Evolutionary conservation across 495 filamentous ascomycete species (phyloP), one percentile per base, ranked within the genome.

Genomic region (Penicillium lagena): DNA sequence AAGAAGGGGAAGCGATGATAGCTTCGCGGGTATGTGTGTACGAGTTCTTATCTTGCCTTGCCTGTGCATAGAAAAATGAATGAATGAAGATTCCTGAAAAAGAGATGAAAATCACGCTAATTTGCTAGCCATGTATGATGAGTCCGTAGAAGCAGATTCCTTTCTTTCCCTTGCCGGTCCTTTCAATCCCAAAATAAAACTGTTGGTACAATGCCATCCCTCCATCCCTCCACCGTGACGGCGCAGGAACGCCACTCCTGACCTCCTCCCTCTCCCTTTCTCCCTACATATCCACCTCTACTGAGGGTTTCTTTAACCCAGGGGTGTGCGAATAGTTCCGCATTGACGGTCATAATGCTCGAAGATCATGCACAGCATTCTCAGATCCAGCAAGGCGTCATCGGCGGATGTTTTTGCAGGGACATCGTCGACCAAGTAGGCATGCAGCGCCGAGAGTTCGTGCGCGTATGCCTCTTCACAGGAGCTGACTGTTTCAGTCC

Each of bases 1-100:
- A 82, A 84, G 76, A 88, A 86, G 75, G 81, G 78, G 13, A 85
- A 83, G 66, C 82, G 82, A 67, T 81, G 64, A 64, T 56, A 4
- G 22, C 22, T 22, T 22, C 22, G 22, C 22, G 22, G 4, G 22
- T 6, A 22, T 22, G 22, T 22, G 22, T 22, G 22, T 22, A 22
- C 22, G 22, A 22, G 22, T 22, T 22, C 22, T 22, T 22, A 22
- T n/a, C 53, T 43, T 42, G 12, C 27, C 33, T 12, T 29, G 29
- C 22, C 9, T 48, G 35, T 43, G 35, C 36, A 43, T 43, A 22
- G 4, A 22, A 22, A 22, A 22, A 22, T 22, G 22, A 22, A 4
- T 22, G 22, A 22, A 22, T 22, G 22, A 22, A 22, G 22, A 22
- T 2, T 22, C 22, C 6, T 22, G 4, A 22, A 22, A 22, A 22